Conservation (phyloP, 768 basidiomycete genomes). For the Auriscalpium orientale region DNA sequence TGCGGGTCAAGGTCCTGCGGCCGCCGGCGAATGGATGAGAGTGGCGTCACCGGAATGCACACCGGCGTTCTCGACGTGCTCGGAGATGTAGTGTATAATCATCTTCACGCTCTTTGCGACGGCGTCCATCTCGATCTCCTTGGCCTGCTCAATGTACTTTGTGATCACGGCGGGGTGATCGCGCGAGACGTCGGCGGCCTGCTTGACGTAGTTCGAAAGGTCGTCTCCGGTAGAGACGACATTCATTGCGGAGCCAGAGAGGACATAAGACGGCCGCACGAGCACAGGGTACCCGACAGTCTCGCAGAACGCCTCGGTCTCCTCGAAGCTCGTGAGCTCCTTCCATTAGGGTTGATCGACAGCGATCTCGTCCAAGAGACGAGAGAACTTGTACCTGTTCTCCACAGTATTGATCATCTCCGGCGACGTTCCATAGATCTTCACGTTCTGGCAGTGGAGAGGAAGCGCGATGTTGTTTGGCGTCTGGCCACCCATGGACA, state of each 20-base stretch:
- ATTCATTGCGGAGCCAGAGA: conserved; percentile 99
- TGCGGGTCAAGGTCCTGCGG: conserved; percentile 96
- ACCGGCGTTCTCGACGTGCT: conserved; percentile 98
- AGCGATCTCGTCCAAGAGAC: conserved; percentile 93
- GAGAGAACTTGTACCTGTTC: conserved; percentile 99
- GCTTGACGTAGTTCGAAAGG: conserved; percentile 84
- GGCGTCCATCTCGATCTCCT: conserved; percentile 99
- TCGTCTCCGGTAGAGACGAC: conserved; percentile 93
- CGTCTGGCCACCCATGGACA: conserved; percentile 98
- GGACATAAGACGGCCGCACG: conserved; percentile 94
- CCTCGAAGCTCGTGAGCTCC: conserved; percentile 86
- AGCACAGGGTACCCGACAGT: conserved; percentile 94
- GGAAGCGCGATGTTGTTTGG: conserved; percentile 98
- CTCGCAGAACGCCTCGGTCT: conserved; percentile 84
- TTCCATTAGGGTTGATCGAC: conserved; percentile 98
- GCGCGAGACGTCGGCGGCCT: conserved; percentile 92
- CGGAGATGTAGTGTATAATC: conserved; percentile 99
- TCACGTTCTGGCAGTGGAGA: conserved; percentile 93
- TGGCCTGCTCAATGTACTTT: conserved; percentile 98
- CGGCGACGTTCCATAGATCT: conserved; percentile 96
- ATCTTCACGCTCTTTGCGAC: conserved; percentile 95
- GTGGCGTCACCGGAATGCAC: conserved; percentile 99
- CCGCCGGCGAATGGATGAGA: conserved; percentile 93
- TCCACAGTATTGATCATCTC: conserved; percentile 99
- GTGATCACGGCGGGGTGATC: conserved; percentile 97